phyloP scores from a whole-genome alignment of 352 stramenopile genomes.

The Peronospora destructor region DNA sequence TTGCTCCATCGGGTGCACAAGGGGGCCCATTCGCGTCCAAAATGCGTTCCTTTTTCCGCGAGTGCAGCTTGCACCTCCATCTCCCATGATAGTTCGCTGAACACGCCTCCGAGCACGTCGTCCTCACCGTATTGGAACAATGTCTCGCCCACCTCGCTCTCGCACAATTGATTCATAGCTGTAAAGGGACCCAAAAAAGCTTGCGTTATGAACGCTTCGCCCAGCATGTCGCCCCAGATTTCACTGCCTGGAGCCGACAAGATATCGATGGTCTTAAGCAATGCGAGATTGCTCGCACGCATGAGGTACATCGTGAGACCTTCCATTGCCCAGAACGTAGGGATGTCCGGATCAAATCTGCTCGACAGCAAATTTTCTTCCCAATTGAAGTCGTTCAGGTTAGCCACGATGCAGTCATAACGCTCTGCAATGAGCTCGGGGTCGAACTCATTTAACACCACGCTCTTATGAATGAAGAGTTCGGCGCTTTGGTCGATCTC shows the following conservation, averaged over 20 bases:
- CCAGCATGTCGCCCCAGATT: constrained; percentile 44
- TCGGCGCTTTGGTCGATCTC: constrained; percentile 42
- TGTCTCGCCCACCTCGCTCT: constrained; percentile 33
- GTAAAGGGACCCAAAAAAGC: constrained; percentile 20
- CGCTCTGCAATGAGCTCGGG: constrained; percentile 29
- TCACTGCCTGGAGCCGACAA: constrained; percentile 40
- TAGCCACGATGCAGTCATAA: constrained; percentile 37
- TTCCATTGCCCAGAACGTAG: constrained; percentile 54
- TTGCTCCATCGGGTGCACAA: constrained; percentile 9
- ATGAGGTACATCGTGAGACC: constrained; percentile 45
- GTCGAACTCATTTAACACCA: constrained; percentile 25
- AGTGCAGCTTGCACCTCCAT: constrained; percentile 32
- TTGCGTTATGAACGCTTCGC: constrained; percentile 17
- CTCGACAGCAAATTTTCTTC: constrained; percentile 30
- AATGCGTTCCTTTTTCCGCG: constrained; percentile 24
- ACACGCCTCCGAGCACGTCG: constrained; percentile 35
- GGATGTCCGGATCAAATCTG: constrained; percentile 36
- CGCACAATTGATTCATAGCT: constrained; percentile 34
- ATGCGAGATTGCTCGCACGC: constrained; percentile 30
- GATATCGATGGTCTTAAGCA: constrained; percentile 48
- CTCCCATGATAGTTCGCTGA: constrained; percentile 39
- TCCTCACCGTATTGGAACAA: constrained; percentile 46
- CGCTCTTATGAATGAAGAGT: constrained; percentile 41
- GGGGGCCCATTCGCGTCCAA: constrained; percentile 38
- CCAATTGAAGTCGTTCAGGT: constrained; percentile 51